A percentile compares a stretch with the other conserved stretches of the same genome.
Conservation (phyloP, 192 early-diverging fungal genomes). For the Podila minutissima region DNA sequence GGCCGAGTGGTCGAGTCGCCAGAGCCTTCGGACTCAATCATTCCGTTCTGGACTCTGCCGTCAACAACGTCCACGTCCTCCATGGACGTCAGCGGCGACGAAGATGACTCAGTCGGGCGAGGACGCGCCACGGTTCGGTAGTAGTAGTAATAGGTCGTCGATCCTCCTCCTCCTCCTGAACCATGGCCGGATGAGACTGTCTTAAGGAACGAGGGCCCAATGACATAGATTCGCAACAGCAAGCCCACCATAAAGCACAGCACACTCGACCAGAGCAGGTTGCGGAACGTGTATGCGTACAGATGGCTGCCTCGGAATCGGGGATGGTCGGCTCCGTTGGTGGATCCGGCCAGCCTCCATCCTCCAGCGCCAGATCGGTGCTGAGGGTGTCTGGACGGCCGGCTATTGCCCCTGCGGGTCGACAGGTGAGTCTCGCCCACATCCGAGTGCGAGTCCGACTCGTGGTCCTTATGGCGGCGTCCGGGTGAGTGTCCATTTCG, state of each 20-base stretch:
- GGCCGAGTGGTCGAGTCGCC: slow-evolving; percentile 15
- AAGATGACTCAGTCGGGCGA: slow-evolving; percentile 2
- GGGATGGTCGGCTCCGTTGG: slow-evolving; percentile 47
- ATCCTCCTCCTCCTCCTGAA: background rate
- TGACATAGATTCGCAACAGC: slow-evolving; percentile 38
- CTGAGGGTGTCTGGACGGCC: slow-evolving; percentile 3
- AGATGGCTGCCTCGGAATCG: slow-evolving; percentile 34
- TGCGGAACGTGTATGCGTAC: slow-evolving; percentile 41
- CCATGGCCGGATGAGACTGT: background rate
- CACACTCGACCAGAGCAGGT: slow-evolving; percentile 34
- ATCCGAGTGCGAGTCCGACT: background rate
- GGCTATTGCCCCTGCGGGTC: slow-evolving; percentile 8
- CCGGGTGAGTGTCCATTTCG: too few relatives aligned
- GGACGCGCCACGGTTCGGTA: slow-evolving; percentile 23
- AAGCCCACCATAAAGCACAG: slow-evolving; percentile 30
- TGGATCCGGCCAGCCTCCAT: slow-evolving; percentile 17
- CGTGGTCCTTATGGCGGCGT: background rate
- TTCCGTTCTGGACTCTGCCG: background rate
- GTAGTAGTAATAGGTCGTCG: slow-evolving; percentile 42
- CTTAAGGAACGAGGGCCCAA: slow-evolving; percentile 42
- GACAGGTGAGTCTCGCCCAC: background rate
- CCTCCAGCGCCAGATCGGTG: background rate
- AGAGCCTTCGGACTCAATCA: background rate
- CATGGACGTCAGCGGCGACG: background rate
- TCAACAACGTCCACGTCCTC: background rate